A percentile compares a stretch with the other conserved stretches of the same genome.
Evolutionary conservation across 352 stramenopile species (phyloP).

Genomic region (Pythium biforme): DNA sequence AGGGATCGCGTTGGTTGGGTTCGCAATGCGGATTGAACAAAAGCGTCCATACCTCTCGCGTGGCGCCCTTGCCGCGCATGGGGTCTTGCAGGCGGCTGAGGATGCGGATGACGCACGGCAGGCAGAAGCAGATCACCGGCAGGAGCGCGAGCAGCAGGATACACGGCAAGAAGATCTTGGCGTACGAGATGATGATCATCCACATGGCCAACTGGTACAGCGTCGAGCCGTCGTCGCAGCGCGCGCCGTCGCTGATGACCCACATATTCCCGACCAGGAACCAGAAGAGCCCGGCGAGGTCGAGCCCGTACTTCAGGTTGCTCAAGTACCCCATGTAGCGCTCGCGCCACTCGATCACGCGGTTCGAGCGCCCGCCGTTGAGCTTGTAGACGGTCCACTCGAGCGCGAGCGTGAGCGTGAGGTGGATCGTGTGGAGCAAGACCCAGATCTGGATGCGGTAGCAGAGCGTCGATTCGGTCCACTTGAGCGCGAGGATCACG

Average conservation of each 20-base stretch:
- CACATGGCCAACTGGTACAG: conserved; percentile 87
- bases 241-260: conserved; percentile 82
- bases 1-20: too few species aligned
- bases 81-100: conserved; percentile 89
- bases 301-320: conserved; percentile 80
- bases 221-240: conserved; percentile 70
- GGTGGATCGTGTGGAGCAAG: conserved; percentile 69
- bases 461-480: conserved; percentile 66
- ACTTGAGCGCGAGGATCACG: conserved; percentile 66
- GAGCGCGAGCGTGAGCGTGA: conserved; percentile 62
- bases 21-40: background rate
- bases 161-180: conserved; percentile 92
- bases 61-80: conserved; percentile 83
- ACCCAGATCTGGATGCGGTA: conserved; percentile 86
- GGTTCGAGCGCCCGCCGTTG: conserved; percentile 52
- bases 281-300: conserved; percentile 79
- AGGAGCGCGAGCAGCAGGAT: conserved; percentile 87
- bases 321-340: conserved; percentile 67
- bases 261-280: conserved; percentile 89
- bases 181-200: conserved; percentile 92
- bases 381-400: conserved; percentile 82
- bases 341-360: conserved; percentile 58
- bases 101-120: conserved; percentile 91
- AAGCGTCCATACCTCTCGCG: conserved; percentile 48
- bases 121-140: conserved; percentile 92